These are phyloP conservation scores for Salmacisia buchloeana DNA, from an alignment of 1,284 basidiomycete genomes.

Conservation along the genomic window DNA sequence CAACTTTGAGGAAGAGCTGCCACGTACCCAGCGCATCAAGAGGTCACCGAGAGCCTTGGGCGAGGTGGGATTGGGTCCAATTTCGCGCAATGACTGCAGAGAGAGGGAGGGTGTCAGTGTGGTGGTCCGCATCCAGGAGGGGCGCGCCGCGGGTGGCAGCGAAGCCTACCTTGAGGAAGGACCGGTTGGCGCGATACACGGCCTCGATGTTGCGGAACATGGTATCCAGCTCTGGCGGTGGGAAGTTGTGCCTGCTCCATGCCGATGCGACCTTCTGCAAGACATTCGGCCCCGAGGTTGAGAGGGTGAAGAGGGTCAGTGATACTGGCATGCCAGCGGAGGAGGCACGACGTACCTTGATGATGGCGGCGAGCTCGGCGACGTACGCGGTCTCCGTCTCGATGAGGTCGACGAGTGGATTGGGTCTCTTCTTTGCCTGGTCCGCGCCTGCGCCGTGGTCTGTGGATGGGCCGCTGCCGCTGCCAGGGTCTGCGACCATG, in stretches of 20 bases:
- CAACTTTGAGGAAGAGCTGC: background rate
- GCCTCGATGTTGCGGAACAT: slow-evolving; percentile 92
- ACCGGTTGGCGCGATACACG: slow-evolving; percentile 83
- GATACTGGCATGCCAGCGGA: background rate
- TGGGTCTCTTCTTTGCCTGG: slow-evolving; percentile 50
- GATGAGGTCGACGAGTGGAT: slow-evolving; percentile 84
- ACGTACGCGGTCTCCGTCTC: slow-evolving; percentile 90
- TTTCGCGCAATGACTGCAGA: slow-evolving; percentile 79
- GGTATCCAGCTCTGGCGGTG: slow-evolving; percentile 79
- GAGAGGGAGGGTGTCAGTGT: slow-evolving; percentile 15
- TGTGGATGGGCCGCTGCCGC: background rate
- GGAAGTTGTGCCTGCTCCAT: slow-evolving; percentile 90
- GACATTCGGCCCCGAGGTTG: slow-evolving; percentile 13
- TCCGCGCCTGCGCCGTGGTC: no score
- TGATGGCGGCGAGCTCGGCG: slow-evolving; percentile 81
- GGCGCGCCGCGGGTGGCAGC: slow-evolving; percentile 11
- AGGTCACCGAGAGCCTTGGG: slow-evolving; percentile 91
- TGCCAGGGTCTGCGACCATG: background rate
- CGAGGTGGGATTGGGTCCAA: slow-evolving; percentile 85
- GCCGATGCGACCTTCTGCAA: slow-evolving; percentile 88
- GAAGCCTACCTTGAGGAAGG: slow-evolving; percentile 54
- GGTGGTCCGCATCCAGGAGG: slow-evolving; percentile 11
- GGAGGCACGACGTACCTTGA: slow-evolving; percentile 65
- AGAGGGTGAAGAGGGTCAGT: slow-evolving; percentile 16
- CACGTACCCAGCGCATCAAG: slow-evolving; percentile 86